Evolutionary conservation across 495 filamentous ascomycete species (phyloP).

Genomic region (Penicillium paradoxum): DNA sequence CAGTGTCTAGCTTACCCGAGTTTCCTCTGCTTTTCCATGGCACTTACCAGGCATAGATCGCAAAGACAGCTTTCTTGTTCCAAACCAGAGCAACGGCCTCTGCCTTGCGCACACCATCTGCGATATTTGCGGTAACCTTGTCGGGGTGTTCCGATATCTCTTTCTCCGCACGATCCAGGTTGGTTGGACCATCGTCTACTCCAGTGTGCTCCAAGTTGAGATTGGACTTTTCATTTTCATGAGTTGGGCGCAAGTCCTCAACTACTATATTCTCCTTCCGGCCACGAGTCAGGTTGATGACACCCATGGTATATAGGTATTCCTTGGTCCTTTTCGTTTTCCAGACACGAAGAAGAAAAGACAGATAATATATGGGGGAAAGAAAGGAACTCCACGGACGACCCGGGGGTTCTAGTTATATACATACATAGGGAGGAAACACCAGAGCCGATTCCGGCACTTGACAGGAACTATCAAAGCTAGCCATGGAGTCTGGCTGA

Average conservation of each 20-base stretch:
- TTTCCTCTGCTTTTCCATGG: not conserved
- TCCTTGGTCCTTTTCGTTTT: not conserved
- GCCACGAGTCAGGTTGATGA: constrained; percentile 14
- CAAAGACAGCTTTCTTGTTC: constrained; percentile 31
- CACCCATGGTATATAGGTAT: constrained; percentile 18
- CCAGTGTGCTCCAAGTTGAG: constrained; percentile 6
- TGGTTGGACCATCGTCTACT: not conserved
- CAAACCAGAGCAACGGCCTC: constrained; percentile 39
- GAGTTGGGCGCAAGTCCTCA: constrained; percentile 7
- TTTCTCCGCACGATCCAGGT: constrained; percentile 23
- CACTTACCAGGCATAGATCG: constrained; percentile 35
- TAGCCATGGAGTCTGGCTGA: not conserved
- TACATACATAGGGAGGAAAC: no score
- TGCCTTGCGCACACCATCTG: constrained; percentile 39
- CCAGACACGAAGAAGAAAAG: not conserved
- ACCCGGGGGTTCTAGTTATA: not conserved
- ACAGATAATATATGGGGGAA: not conserved
- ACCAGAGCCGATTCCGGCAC: no score
- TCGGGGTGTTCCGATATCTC: constrained; percentile 25
- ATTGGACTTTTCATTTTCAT: constrained; percentile 1
- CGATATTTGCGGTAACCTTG: constrained; percentile 25
- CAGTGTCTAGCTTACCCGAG: not conserved
- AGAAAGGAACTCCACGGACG: not conserved
- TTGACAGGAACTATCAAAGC: no score
- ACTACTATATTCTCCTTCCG: constrained; percentile 10